Conservation (phyloP, 768 basidiomycete species). For the Kwoniella sp. region DNA sequence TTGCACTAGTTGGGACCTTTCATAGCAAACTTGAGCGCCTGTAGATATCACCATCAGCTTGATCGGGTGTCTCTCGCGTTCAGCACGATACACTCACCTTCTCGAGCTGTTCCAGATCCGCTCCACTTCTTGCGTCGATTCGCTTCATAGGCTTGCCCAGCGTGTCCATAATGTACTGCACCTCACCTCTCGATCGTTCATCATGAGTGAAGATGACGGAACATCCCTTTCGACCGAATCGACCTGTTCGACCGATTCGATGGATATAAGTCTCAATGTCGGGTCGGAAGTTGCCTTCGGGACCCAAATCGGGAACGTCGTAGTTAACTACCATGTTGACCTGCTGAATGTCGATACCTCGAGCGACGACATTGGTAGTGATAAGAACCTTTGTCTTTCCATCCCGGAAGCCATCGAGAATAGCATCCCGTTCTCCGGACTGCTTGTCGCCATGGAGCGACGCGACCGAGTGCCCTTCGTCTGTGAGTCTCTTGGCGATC, state of each 20-base stretch:
- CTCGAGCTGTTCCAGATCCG: constrained; percentile 88
- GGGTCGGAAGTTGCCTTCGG: constrained; percentile 58
- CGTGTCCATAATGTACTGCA: constrained; percentile 79
- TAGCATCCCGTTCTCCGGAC: constrained; percentile 76
- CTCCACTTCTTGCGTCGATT: constrained; percentile 64
- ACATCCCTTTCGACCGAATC: constrained; percentile 94
- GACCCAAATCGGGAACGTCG: constrained; percentile 64
- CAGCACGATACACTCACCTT: constrained; percentile 57
- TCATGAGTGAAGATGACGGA: constrained; percentile 98
- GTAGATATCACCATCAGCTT: neutral
- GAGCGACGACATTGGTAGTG: constrained; percentile 96
- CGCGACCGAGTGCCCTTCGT: constrained; percentile 92
- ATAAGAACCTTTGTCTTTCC: constrained; percentile 96
- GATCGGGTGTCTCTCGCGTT: neutral
- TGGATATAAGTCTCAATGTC: constrained; percentile 98
- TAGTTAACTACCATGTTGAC: constrained; percentile 99
- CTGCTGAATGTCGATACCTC: constrained; percentile 96
- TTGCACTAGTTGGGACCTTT: constrained; percentile 10
- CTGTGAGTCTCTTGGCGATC: constrained; percentile 82
- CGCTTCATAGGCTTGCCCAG: constrained; percentile 73
- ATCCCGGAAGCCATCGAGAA: constrained; percentile 92
- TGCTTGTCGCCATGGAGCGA: constrained; percentile 94
- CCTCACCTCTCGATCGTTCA: constrained; percentile 76
- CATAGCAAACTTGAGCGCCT: constrained; percentile 16
- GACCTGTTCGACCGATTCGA: constrained; percentile 94